Base-by-base conservation (phyloP, 202 grass and related monocot species). In the Setaria viridis region DNA sequence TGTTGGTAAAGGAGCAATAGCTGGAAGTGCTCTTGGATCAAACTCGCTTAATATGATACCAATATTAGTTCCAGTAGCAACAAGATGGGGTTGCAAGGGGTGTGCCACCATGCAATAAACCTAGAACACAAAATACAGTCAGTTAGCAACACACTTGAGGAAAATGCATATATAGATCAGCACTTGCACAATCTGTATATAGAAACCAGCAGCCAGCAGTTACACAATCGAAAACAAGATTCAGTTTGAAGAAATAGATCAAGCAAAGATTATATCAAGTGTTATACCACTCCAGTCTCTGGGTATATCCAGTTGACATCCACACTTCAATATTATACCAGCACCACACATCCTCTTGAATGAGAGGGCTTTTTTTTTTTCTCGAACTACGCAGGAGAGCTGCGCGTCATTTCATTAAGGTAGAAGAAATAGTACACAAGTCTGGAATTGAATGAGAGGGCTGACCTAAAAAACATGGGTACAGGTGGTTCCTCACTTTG, bases 101-200 rank as follows among this genome's bases (percentile, higher is more conserved):
- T 99, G 97, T 32, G 92, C 97, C 82, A 99, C 97, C 97, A 99
- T 99, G 88, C 97, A 99, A 74, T 97, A 97, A 81, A 91, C 97
- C 97, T 99, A 89, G 48, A 91, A 79, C 37, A 81, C 82, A 88
- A 70, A 70, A 66, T 60, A 63, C 47, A 73, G 33, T 57, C 15
- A 33, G 21, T 75, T 90, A 84, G 70, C 82, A 66, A 46, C 83
- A 86, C 65, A 43, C 49, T 87, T 86, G 14, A 84, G 39, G 48
- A 70, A 84, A 72, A 64, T 78, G 55, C 50, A 82, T 43, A 35
- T 35, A 35, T 35, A 35, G 34, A 35, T 35, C 34, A 35, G 34
- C 34, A 35, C 34, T 35, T 35, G 34, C 1, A 3, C 34, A 35
- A 35, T 25, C 25, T 25, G 25, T 25, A 25, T 25, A 25, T 25